Percentiles rank a stretch among this genome's conserved stretches.
Evolutionary conservation across 305 asterid species (phyloP).

Genomic region (Solanum hybrid): DNA sequence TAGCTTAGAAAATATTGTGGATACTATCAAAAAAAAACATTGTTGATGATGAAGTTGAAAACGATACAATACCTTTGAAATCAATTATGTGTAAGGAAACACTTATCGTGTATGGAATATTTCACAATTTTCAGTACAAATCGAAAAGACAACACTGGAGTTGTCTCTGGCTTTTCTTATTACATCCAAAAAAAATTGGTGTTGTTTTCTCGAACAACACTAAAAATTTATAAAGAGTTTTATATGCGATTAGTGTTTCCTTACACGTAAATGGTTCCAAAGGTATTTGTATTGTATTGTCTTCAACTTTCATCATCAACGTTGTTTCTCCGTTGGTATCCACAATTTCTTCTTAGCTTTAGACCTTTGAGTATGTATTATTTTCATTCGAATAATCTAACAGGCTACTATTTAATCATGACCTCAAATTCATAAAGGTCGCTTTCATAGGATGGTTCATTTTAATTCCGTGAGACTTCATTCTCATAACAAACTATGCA

Average conservation of each 20-base stretch:
- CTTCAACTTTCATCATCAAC: neutral
- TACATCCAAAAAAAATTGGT: neutral
- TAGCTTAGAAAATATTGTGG: neutral
- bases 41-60: neutral
- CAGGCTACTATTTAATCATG: neutral
- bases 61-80: neutral
- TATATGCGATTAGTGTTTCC: neutral
- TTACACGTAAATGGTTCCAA: neutral
- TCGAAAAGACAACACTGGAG: neutral
- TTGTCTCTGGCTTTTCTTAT: neutral
- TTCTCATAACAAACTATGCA: neutral
- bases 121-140: neutral
- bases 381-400: neutral
- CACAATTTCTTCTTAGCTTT: neutral
- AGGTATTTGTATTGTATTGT: neutral
- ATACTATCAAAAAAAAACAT: no score
- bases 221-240: no score
- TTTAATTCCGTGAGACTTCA: neutral
- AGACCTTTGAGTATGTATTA: neutral
- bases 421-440: neutral
- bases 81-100: neutral
- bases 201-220: neutral
- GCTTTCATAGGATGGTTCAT: neutral
- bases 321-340: neutral
- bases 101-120: neutral